These are phyloP conservation scores for Neonectria hederae DNA, from an alignment of 2,329 filamentous ascomycete genomes.

Conservation along the genomic window DNA sequence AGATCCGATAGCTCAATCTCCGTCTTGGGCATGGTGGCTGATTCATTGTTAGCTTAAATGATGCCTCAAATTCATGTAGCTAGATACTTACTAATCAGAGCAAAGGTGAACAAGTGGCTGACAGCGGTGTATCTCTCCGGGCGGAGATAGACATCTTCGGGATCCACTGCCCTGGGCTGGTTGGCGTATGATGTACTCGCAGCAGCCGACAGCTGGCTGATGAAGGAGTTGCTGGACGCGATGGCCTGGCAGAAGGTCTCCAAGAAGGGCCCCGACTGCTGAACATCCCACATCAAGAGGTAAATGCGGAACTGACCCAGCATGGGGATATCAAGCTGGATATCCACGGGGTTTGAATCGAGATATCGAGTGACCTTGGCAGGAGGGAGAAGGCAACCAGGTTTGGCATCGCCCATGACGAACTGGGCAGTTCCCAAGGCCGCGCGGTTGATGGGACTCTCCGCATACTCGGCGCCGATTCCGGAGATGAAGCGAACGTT, in stretches of 20 bases:
- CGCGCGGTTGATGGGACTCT: slow-evolving; percentile 60
- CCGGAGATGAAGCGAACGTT: slow-evolving; percentile 80
- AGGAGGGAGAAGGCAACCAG: slow-evolving; percentile 68
- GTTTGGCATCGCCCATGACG: slow-evolving; percentile 59
- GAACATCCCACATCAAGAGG: slow-evolving; percentile 72
- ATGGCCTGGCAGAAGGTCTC: slow-evolving; percentile 66
- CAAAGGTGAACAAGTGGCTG: slow-evolving; percentile 75
- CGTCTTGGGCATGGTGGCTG: slow-evolving; percentile 68
- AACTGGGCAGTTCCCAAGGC: slow-evolving; percentile 48
- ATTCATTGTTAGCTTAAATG: slow-evolving; percentile 24
- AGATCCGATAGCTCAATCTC: slow-evolving; percentile 73
- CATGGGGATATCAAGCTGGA: slow-evolving; percentile 81
- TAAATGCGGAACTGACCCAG: slow-evolving; percentile 81
- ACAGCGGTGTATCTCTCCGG: slow-evolving; percentile 75
- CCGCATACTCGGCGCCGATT: slow-evolving; percentile 69
- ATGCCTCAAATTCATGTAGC: background rate
- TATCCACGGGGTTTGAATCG: slow-evolving; percentile 80
- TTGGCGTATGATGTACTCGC: slow-evolving; percentile 70
- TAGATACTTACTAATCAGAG: slow-evolving; percentile 67
- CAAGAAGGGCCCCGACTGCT: slow-evolving; percentile 65
- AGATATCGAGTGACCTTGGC: slow-evolving; percentile 78
- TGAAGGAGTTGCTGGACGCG: slow-evolving; percentile 60
- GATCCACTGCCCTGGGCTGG: slow-evolving; percentile 64
- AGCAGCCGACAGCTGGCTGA: slow-evolving; percentile 67
- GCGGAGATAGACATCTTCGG: slow-evolving; percentile 72